A percentile compares a stretch with the other conserved stretches of the same genome.
Evolutionary conservation across 768 basidiomycete genomes (phyloP).

Genomic region (Amanita thiersii): DNA sequence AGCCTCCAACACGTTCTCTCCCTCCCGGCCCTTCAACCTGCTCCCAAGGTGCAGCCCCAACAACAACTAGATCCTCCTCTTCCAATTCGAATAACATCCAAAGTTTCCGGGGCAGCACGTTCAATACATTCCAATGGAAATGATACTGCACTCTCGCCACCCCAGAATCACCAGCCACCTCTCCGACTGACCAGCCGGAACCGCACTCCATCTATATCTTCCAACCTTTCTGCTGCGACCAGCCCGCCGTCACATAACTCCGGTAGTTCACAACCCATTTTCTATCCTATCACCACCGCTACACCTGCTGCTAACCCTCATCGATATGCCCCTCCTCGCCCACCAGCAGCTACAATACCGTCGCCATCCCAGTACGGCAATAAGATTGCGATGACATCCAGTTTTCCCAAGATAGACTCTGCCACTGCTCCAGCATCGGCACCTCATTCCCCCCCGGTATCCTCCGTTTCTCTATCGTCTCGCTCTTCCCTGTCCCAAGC

Average conservation of each 20-base stretch:
- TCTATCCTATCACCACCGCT: constrained; percentile 53
- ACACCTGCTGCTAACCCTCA: constrained; percentile 52
- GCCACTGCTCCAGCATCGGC: constrained; percentile 45
- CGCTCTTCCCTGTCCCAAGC: constrained; percentile 58
- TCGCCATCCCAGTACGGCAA: constrained; percentile 15
- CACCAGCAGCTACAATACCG: constrained; percentile 4
- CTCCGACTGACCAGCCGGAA: constrained; percentile 21
- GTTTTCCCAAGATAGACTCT: constrained; percentile 40
- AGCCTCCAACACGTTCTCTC: constrained; percentile 29
- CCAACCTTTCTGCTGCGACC: constrained; percentile 21
- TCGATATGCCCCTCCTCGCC: constrained; percentile 33
- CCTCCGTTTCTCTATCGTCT: constrained; percentile 70
- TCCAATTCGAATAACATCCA: constrained; percentile 48
- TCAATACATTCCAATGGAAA: constrained; percentile 10
- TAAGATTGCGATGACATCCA: constrained; percentile 15
- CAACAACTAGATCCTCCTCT: constrained; percentile 17
- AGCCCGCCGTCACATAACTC: constrained; percentile 15
- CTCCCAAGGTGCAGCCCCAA: constrained; percentile 10
- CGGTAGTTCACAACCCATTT: constrained; percentile 17
- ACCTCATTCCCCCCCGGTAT: constrained; percentile 63
- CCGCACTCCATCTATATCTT: constrained; percentile 34
- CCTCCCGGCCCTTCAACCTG: constrained; percentile 19
- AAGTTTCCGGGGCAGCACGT: constrained; percentile 44
- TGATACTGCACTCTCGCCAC: constrained; percentile 12
- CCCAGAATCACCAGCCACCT: constrained; percentile 15